Evolutionary conservation across 257 asterid species (phyloP).

Genomic region (Scutellaria minor): DNA sequence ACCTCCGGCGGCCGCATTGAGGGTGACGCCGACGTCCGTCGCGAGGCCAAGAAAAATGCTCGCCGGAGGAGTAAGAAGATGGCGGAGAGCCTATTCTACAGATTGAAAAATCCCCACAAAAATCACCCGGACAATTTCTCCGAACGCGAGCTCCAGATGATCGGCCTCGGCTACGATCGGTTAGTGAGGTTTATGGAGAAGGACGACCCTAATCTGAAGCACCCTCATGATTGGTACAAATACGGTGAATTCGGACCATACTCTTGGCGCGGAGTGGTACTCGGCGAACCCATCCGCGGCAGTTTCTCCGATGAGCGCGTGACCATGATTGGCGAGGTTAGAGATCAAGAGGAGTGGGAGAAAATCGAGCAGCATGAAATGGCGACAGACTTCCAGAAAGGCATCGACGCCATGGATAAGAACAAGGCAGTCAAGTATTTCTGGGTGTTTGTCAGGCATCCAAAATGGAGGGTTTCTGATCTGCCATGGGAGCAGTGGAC

Average conservation of each 20-base stretch:
- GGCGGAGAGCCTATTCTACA: slow-evolving; percentile 77
- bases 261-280: slow-evolving; percentile 95
- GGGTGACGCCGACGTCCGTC: slow-evolving; percentile 73
- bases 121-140: slow-evolving; percentile 82
- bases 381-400: slow-evolving; percentile 69
- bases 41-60: slow-evolving; percentile 72
- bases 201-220: slow-evolving; percentile 93
- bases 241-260: slow-evolving; percentile 96
- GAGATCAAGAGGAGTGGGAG: slow-evolving; percentile 94
- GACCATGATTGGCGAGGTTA: slow-evolving; percentile 77
- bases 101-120: slow-evolving; percentile 84
- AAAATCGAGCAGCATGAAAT: slow-evolving; percentile 87
- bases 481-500: slow-evolving; percentile 98
- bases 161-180: slow-evolving; percentile 92
- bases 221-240: slow-evolving; percentile 94
- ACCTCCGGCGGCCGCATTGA: slow-evolving; percentile 71
- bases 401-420: slow-evolving; percentile 67
- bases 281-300: slow-evolving; percentile 92
- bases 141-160: slow-evolving; percentile 90
- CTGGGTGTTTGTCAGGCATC: slow-evolving; percentile 98
- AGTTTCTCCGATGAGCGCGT: slow-evolving; percentile 76
- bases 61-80: slow-evolving; percentile 66
- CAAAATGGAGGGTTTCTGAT: slow-evolving; percentile 84
- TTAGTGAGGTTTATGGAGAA: slow-evolving; percentile 88
- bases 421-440: slow-evolving; percentile 53